These are phyloP conservation scores for Panicum hallii DNA, from an alignment of 202 grass and related monocot species.

Conservation along the genomic window DNA sequence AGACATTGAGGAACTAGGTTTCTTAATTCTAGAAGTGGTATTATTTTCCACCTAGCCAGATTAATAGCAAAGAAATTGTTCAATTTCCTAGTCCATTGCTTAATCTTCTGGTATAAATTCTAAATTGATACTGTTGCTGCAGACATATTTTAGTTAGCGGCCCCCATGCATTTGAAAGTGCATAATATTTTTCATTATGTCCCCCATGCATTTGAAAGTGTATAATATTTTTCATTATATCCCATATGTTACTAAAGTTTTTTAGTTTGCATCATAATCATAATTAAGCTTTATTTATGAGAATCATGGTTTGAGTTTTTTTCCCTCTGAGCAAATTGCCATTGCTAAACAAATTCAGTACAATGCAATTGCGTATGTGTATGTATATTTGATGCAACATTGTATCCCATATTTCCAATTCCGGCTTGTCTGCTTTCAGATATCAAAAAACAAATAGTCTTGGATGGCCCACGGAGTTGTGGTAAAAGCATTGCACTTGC, in stretches of 20 bases:
- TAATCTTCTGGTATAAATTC: conserved; percentile 1
- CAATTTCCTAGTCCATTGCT: neutral
- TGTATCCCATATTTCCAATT: conserved; percentile 1
- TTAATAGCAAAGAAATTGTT: neutral
- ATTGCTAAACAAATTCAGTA: neutral
- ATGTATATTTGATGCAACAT: conserved; percentile 6
- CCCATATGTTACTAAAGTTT: neutral
- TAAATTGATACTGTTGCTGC: conserved; percentile 2
- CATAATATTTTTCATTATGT: neutral
- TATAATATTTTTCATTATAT: neutral
- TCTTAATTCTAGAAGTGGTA: conserved; percentile 20
- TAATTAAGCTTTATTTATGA: conserved; percentile 25
- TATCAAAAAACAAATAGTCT: conserved; percentile 81
- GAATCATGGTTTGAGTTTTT: conserved; percentile 21
- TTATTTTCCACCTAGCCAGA: conserved; percentile 2
- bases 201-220: neutral
- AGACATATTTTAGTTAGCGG: neutral
- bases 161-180: neutral
- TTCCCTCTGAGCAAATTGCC: neutral
- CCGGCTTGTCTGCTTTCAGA: conserved; percentile 51
- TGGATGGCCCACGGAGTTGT: conserved; percentile 86
- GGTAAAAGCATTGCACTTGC: conserved; percentile 96
- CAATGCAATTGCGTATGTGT: neutral
- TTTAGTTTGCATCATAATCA: conserved; percentile 41
- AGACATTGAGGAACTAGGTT: conserved; percentile 7